phyloP scores from a whole-genome alignment of 768 basidiomycete species.

The Suillus tomentosus region DNA sequence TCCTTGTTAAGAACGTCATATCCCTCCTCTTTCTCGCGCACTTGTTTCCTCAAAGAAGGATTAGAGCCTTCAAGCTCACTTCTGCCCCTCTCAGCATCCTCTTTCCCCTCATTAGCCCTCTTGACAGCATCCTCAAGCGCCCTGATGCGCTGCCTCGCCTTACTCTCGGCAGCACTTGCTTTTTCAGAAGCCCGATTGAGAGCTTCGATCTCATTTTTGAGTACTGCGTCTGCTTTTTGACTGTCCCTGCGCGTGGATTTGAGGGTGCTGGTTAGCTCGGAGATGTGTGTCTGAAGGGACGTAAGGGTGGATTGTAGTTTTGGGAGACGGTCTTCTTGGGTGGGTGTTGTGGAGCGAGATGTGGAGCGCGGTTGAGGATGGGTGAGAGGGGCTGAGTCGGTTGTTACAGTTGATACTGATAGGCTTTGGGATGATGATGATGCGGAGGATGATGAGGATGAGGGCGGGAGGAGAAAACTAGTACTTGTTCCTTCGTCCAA shows the following conservation, averaged over 20 bases:
- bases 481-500: slow-evolving; percentile 19
- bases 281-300: slow-evolving; percentile 63
- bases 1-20: slow-evolving; percentile 44
- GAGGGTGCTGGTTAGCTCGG: slow-evolving; percentile 64
- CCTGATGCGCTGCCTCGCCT: slow-evolving; percentile 84
- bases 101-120: slow-evolving; percentile 62
- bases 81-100: slow-evolving; percentile 44
- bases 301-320: slow-evolving; percentile 72
- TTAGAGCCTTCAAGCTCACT: slow-evolving; percentile 42
- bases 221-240: slow-evolving; percentile 79
- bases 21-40: slow-evolving; percentile 44
- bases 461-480: slow-evolving; percentile 4
- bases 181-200: slow-evolving; percentile 86
- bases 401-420: slow-evolving; percentile 32
- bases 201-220: slow-evolving; percentile 82
- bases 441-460: slow-evolving; percentile 3
- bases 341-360: slow-evolving; percentile 32
- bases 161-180: slow-evolving; percentile 67
- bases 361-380: slow-evolving; percentile 28
- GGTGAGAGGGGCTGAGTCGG: slow-evolving; percentile 24
- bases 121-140: slow-evolving; percentile 89
- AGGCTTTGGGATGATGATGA: slow-evolving; percentile 40
- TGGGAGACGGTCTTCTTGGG: slow-evolving; percentile 65
- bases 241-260: slow-evolving; percentile 80
- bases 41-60: slow-evolving; percentile 42